Conservation (phyloP, 768 basidiomycete genomes). For the Tulasnella sp. region DNA sequence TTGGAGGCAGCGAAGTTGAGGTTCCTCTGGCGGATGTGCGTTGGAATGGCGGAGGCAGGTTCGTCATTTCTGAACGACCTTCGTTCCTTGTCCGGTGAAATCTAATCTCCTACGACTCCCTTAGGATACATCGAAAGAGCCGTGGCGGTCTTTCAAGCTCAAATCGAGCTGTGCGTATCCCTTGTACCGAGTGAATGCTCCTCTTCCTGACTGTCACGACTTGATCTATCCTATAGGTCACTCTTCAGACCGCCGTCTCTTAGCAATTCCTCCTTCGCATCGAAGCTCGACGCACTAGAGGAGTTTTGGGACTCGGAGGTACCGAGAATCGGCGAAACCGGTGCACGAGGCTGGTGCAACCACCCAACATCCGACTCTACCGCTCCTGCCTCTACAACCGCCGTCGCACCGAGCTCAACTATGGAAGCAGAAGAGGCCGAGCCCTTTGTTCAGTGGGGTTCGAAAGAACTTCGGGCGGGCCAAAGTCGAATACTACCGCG, state of each 20-base stretch:
- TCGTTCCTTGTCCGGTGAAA: neutral
- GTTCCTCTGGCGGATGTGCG: constrained; percentile 70
- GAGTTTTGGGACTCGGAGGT: constrained; percentile 84
- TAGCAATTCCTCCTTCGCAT: constrained; percentile 49
- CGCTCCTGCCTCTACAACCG: neutral
- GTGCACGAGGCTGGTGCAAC: constrained; percentile 66
- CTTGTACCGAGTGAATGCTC: neutral
- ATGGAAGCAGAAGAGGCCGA: neutral
- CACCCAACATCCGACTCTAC: neutral
- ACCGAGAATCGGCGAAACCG: constrained; percentile 71
- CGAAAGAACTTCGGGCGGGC: constrained; percentile 58
- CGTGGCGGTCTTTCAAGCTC: constrained; percentile 78
- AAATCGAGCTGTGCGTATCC: constrained; percentile 47
- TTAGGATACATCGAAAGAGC: constrained; percentile 75
- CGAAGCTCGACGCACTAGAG: constrained; percentile 64
- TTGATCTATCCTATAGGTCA: constrained; percentile 49
- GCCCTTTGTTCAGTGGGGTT: neutral
- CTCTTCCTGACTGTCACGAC: neutral
- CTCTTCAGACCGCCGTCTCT: constrained; percentile 61
- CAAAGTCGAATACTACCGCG: constrained; percentile 52
- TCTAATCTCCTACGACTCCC: constrained; percentile 20
- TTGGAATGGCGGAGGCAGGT: constrained; percentile 71
- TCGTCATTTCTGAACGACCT: constrained; percentile 38
- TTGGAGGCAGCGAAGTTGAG: constrained; percentile 47
- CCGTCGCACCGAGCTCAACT: neutral